Evolutionary conservation across 768 basidiomycete species (phyloP).

Genomic region (Xerocomellus chrysenteron): DNA sequence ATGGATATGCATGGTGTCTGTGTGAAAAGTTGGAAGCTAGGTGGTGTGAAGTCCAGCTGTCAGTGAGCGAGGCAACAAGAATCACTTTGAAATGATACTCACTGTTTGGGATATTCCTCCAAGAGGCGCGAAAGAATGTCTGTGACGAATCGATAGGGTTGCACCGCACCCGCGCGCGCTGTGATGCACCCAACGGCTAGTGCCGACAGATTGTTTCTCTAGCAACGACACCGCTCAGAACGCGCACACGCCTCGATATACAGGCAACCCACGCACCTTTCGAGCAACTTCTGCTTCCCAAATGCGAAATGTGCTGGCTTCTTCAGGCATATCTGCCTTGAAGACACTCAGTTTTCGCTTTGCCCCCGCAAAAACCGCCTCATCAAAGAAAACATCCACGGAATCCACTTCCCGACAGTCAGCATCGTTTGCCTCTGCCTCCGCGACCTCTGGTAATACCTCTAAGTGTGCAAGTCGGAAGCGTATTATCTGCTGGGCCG

Average conservation of each 20-base stretch:
- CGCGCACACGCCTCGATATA: neutral
- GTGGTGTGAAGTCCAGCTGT: neutral
- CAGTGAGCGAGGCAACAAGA: constrained; percentile 2
- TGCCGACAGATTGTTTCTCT: constrained; percentile 52
- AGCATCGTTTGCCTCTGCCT: constrained; percentile 27
- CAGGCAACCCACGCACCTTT: constrained; percentile 27
- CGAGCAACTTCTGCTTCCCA: constrained; percentile 35
- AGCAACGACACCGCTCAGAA: neutral
- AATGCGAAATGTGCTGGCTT: constrained; percentile 32
- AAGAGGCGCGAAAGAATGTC: constrained; percentile 55
- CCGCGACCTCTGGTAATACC: constrained; percentile 31
- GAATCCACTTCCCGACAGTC: constrained; percentile 34
- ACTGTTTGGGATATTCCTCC: constrained; percentile 42
- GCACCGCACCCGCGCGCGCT: constrained; percentile 58
- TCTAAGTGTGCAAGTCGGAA: constrained; percentile 42
- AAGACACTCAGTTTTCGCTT: constrained; percentile 46
- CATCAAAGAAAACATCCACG: constrained; percentile 36
- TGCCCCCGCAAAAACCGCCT: constrained; percentile 34
- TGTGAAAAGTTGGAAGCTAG: constrained; percentile 43
- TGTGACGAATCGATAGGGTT: constrained; percentile 71
- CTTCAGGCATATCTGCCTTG: constrained; percentile 49
- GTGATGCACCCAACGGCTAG: constrained; percentile 50
- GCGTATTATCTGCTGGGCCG: constrained; percentile 40
- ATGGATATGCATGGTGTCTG: constrained; percentile 42
- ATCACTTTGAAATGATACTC: constrained; percentile 15